Conservation (phyloP, 495 filamentous ascomycete genomes). For the Penicillium ochrochloron region DNA sequence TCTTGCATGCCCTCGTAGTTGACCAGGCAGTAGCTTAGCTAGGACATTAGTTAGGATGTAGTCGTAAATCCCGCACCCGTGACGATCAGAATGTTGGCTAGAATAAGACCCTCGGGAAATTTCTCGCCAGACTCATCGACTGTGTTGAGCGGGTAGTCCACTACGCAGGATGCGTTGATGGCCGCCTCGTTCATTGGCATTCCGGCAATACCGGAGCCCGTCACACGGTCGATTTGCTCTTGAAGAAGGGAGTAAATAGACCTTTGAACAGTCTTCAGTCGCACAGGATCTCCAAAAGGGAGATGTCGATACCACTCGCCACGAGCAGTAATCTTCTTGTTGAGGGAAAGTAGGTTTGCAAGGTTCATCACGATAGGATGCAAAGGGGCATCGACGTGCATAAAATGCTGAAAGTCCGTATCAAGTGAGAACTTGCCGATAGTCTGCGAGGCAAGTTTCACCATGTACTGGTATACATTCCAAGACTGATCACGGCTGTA, state of each 20-base stretch:
- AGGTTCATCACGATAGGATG: slow-evolving; percentile 45
- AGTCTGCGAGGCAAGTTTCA: slow-evolving; percentile 57
- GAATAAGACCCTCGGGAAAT: slow-evolving; percentile 44
- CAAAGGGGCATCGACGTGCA: slow-evolving; percentile 39
- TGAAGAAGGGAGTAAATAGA: slow-evolving; percentile 33
- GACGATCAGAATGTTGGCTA: slow-evolving; percentile 38
- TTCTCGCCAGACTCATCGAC: slow-evolving; percentile 55
- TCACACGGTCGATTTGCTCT: slow-evolving; percentile 30
- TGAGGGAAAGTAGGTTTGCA: slow-evolving; percentile 47
- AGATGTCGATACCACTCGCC: slow-evolving; percentile 55
- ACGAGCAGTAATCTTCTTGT: slow-evolving; percentile 52
- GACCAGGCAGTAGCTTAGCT: slow-evolving; percentile 56
- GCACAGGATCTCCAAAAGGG: slow-evolving; percentile 55
- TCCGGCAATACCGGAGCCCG: slow-evolving; percentile 31
- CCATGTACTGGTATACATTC: slow-evolving; percentile 62
- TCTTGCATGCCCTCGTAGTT: slow-evolving; percentile 57
- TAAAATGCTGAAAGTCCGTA: slow-evolving; percentile 56
- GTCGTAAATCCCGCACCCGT: slow-evolving; percentile 63
- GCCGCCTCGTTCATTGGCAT: slow-evolving; percentile 54
- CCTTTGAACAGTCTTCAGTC: slow-evolving; percentile 34
- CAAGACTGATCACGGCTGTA: slow-evolving; percentile 49
- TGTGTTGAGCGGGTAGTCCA: slow-evolving; percentile 52
- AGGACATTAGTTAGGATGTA: slow-evolving; percentile 54
- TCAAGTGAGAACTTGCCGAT: slow-evolving; percentile 54
- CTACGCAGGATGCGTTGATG: slow-evolving; percentile 46